A percentile compares a stretch with the other conserved stretches of the same genome.
phyloP scores from a whole-genome alignment of 1,284 basidiomycete species.

The Pyrrhoderma noxium region DNA sequence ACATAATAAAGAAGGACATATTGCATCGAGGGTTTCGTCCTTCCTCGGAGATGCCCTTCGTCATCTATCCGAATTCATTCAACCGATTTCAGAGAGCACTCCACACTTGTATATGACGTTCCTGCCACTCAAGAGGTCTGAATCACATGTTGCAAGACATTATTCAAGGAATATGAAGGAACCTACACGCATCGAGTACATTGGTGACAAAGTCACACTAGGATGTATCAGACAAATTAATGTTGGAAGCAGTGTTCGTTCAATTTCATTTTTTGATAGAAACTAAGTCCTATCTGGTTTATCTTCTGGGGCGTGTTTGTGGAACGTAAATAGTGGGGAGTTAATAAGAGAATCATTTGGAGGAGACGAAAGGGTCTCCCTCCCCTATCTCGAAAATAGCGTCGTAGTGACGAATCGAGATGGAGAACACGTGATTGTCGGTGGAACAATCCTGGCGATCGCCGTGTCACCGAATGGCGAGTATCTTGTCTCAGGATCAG shows the following conservation, averaged over 20 bases:
- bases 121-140: not conserved
- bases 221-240: not conserved
- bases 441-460: slow-evolving; percentile 21
- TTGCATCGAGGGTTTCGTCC: not conserved
- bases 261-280: not conserved
- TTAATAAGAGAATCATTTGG: not conserved
- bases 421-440: slow-evolving; percentile 47
- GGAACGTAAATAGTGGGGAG: not conserved
- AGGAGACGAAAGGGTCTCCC: not conserved
- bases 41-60: not conserved
- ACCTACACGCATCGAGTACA: not conserved
- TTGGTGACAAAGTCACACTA: not conserved
- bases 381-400: not conserved
- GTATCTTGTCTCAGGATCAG: slow-evolving; percentile 2
- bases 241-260: not conserved
- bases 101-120: not conserved
- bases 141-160: not conserved
- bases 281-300: not conserved
- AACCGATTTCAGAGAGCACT: not conserved
- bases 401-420: no score
- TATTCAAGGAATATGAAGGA: not conserved
- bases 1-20: not conserved
- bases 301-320: no score
- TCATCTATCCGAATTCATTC: not conserved
- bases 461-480: slow-evolving; percentile 6